Evolutionary conservation across 495 filamentous ascomycete genomes (phyloP).

Genomic region (Aspergillus sclerotioniger): DNA sequence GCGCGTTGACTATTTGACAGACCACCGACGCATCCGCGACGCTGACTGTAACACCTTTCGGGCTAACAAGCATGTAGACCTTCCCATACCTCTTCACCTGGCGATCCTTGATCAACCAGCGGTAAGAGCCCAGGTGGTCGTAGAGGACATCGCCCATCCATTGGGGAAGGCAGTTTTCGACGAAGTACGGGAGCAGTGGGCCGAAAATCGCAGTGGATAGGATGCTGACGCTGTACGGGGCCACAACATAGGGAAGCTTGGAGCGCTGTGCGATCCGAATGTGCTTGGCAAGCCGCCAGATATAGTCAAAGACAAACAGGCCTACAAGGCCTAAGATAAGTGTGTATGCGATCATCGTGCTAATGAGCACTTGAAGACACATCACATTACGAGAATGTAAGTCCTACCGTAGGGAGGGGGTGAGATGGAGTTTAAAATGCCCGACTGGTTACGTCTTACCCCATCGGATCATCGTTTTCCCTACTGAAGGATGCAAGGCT

Average conservation of each 20-base stretch:
- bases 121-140: constrained; percentile 5
- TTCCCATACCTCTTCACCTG: constrained; percentile 41
- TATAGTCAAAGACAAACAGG: constrained; percentile 2
- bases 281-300: constrained; percentile 20
- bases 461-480: too few relatives aligned
- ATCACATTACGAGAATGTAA: too few relatives aligned
- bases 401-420: too few relatives aligned
- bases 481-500: too few relatives aligned
- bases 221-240: constrained; percentile 32
- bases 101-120: constrained; percentile 34
- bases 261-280: constrained; percentile 21
- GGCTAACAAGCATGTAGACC: constrained; percentile 42
- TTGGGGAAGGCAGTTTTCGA: constrained; percentile 13
- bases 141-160: constrained; percentile 14
- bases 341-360: constrained; percentile 4
- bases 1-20: constrained; percentile 32
- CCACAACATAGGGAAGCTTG: constrained; percentile 37
- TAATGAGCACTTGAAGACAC: neutral
- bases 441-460: too few relatives aligned
- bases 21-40: constrained; percentile 40
- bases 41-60: constrained; percentile 38
- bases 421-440: too few relatives aligned
- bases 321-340: constrained; percentile 9
- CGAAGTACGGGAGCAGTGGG: constrained; percentile 8
- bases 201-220: constrained; percentile 23